A percentile compares a stretch with the other conserved stretches of the same genome.
These are phyloP conservation scores for Phylloporus arenicola DNA, from an alignment of 768 basidiomycete species.

Conservation along the genomic window DNA sequence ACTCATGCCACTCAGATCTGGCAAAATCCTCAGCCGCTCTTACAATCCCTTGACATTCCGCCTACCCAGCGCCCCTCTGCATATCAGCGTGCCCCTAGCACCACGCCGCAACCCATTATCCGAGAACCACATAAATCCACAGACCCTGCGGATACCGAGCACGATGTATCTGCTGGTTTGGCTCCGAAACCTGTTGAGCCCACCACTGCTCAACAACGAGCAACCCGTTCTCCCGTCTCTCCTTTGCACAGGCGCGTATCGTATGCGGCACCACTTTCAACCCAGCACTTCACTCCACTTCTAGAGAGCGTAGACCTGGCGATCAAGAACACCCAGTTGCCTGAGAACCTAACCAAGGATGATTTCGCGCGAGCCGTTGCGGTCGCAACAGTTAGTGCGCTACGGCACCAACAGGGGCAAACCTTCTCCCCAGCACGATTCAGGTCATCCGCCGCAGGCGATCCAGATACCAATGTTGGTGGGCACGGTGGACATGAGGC, in stretches of 20 bases:
- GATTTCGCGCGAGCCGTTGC: slow-evolving; percentile 93
- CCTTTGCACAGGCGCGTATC: slow-evolving; percentile 51
- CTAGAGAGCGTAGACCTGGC: slow-evolving; percentile 76
- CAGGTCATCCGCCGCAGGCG: slow-evolving; percentile 36
- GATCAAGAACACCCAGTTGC: slow-evolving; percentile 54
- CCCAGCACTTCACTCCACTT: slow-evolving; percentile 52
- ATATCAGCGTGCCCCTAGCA: slow-evolving; percentile 48
- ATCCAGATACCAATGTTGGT: slow-evolving; percentile 42
- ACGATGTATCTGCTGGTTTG: slow-evolving; percentile 33
- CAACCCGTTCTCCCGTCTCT: slow-evolving; percentile 31
- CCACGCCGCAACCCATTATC: slow-evolving; percentile 5
- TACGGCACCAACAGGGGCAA: slow-evolving; percentile 72
- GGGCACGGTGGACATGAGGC: slow-evolving; percentile 87
- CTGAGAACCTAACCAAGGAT: slow-evolving; percentile 69
- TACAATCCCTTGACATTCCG: slow-evolving; percentile 61
- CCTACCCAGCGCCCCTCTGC: slow-evolving; percentile 50
- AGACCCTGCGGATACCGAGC: slow-evolving; percentile 32
- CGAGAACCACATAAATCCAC: slow-evolving; percentile 41
- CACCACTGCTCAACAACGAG: slow-evolving; percentile 12
- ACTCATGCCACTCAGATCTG: slow-evolving; percentile 98
- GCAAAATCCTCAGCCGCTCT: slow-evolving; percentile 90
- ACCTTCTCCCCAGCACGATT: slow-evolving; percentile 43
- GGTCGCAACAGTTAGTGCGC: slow-evolving; percentile 86
- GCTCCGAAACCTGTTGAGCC: slow-evolving; percentile 27
- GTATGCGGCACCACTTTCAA: slow-evolving; percentile 40